These are phyloP conservation scores for Septoria linicola DNA, from an alignment of 2,329 filamentous ascomycete genomes.

Conservation along the genomic window DNA sequence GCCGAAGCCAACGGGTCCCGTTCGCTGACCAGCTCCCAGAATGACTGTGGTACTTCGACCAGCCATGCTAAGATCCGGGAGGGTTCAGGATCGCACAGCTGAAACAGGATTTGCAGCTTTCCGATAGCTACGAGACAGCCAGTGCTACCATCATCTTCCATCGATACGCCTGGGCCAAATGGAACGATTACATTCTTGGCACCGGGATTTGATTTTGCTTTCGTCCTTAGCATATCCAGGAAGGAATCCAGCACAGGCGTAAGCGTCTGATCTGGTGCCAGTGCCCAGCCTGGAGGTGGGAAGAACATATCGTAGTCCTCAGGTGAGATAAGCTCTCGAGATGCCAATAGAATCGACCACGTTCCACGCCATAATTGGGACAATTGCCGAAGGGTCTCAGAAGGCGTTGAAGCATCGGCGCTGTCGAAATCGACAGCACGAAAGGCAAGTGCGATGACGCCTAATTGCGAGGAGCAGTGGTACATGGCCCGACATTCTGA, in stretches of 20 bases:
- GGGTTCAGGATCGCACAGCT: conserved; percentile 14
- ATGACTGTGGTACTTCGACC: conserved; percentile 17
- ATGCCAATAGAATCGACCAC: conserved; percentile 17
- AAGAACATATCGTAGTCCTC: conserved; percentile 22
- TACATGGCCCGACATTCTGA: conserved; percentile 22
- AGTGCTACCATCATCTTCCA: conserved; percentile 8
- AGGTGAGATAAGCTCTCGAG: conserved; percentile 16
- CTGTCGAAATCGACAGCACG: conserved; percentile 19
- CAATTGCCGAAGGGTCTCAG: conserved; percentile 21
- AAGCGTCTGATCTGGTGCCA: neutral
- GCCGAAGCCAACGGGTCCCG: conserved; percentile 20
- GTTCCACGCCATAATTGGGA: conserved; percentile 25
- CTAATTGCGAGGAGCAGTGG: conserved; percentile 23
- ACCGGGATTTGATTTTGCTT: conserved; percentile 7
- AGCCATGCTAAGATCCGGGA: conserved; percentile 21
- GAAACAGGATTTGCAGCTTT: conserved; percentile 17
- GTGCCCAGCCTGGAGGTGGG: conserved; percentile 17
- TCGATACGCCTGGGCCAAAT: neutral
- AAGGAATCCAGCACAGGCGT: conserved; percentile 11
- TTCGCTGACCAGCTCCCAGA: conserved; percentile 18
- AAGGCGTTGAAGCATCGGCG: conserved; percentile 8
- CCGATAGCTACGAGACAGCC: conserved; percentile 21
- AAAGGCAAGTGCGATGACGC: conserved; percentile 22
- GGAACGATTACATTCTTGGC: neutral
- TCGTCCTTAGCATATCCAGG: conserved; percentile 18